Base-by-base conservation (phyloP, 257 asterid species). In the Prunella vulgaris region DNA sequence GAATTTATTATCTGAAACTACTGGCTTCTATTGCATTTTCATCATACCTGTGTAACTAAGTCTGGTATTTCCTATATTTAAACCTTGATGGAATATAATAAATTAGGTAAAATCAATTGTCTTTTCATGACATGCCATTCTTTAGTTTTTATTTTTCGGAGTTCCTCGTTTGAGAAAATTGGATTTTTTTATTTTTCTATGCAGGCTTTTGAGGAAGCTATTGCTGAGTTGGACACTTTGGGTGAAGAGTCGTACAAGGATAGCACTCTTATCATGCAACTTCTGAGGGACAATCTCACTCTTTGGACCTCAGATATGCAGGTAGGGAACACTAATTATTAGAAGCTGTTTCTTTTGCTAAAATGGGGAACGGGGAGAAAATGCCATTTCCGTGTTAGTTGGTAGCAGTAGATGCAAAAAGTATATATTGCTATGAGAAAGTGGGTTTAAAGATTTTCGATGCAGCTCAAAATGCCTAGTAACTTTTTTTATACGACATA, bases 251-350 rank as follows among this genome's bases (percentile, higher is more conserved):
- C 90, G 1, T 84, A 87, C 78, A 85, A 87, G 82, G 93, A 87
- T 35, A 87, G 93, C 87, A 84, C 90, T 60, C 88, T 84, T 32
- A 87, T 87, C 79, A 84, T 87, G 90, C 93, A 84, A 28, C 87
- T 82, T 76, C 85, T 87, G 44, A 84, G 90, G 84, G 93, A 87
- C 84, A 86, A 86, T 63, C 93, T 86, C 78, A 86, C 90, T 73
- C 93, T 84, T 49, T 86, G 93, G 93, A 86, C 93, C 79, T 87
- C 93, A 0, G 93, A 87, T 78, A 81, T 83, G 85, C 90, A 87
- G 93, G 93, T 80, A 78, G 21, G 18, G 40, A 38, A 63, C 58
- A 22, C 30, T 54, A 25, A 51, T 51, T 35, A 32, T 58, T 68
- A 62, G 51, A 20, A 35, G 9, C 15, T 64, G 10, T 67, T n/a